Conservation (phyloP, 2,329 filamentous ascomycete genomes). For the Xylogone sp. region DNA sequence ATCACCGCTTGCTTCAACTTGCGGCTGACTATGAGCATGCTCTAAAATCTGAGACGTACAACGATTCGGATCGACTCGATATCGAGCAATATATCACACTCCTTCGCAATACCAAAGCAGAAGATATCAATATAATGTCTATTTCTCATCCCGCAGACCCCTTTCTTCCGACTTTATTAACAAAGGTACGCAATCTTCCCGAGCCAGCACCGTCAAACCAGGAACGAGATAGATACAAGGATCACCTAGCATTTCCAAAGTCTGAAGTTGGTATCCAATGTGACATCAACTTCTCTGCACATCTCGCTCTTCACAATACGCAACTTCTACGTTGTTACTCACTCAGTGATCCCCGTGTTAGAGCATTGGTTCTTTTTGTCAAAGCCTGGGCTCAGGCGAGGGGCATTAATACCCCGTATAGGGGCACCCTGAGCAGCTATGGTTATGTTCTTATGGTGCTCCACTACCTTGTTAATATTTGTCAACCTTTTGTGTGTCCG, state of each 20-base stretch:
- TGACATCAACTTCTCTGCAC: slow-evolving; percentile 88
- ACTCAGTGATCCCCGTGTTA: slow-evolving; percentile 71
- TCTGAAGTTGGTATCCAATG: slow-evolving; percentile 77
- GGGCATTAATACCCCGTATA: slow-evolving; percentile 82
- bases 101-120: slow-evolving; percentile 33
- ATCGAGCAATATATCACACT: slow-evolving; percentile 48
- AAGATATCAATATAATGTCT: slow-evolving; percentile 25
- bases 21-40: slow-evolving; percentile 52
- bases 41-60: slow-evolving; percentile 44
- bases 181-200: slow-evolving; percentile 24
- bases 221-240: slow-evolving; percentile 49
- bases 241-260: slow-evolving; percentile 74
- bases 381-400: slow-evolving; percentile 88
- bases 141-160: background rate
- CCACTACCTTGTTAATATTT: slow-evolving; percentile 84
- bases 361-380: slow-evolving; percentile 76
- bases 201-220: slow-evolving; percentile 43
- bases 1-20: slow-evolving; percentile 53
- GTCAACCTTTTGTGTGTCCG: slow-evolving; percentile 74
- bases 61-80: slow-evolving; percentile 28
- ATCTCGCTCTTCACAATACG: slow-evolving; percentile 81
- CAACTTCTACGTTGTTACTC: slow-evolving; percentile 79
- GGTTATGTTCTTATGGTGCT: slow-evolving; percentile 91
- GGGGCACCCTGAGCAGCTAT: slow-evolving; percentile 83
- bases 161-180: slow-evolving; percentile 13